A percentile compares a stretch with the other conserved stretches of the same genome.
Evolutionary conservation across 2,329 filamentous ascomycete genomes (phyloP).

Genomic region (Metarhizium sp.): DNA sequence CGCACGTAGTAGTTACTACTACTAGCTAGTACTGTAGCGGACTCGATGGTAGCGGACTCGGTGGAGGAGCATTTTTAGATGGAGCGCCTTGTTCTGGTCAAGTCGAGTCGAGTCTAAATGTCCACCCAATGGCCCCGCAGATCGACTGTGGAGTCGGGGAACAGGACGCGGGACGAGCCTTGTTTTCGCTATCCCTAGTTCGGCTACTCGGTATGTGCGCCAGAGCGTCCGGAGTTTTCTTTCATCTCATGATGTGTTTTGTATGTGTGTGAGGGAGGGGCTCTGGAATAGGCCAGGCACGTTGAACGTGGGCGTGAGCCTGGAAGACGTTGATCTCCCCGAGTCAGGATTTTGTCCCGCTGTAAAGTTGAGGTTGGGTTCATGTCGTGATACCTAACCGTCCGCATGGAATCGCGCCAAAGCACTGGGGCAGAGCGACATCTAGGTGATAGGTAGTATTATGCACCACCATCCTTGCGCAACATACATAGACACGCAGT

Average conservation of each 20-base stretch:
- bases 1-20: neutral
- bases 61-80: too few species aligned
- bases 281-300: too few species aligned
- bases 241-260: neutral
- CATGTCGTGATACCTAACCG: conserved; percentile 6
- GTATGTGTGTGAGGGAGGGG: neutral
- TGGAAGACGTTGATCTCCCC: neutral
- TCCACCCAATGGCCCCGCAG: neutral
- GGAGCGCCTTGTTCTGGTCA: too few species aligned
- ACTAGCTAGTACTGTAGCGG: neutral
- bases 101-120: too few species aligned
- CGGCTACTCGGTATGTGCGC: neutral
- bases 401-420: neutral
- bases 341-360: too few species aligned
- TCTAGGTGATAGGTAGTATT: neutral
- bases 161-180: conserved; percentile 6
- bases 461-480: neutral
- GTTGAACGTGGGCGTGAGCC: too few species aligned
- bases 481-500: neutral
- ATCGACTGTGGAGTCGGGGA: neutral
- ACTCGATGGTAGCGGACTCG: too few species aligned
- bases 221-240: neutral
- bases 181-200: neutral
- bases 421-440: neutral
- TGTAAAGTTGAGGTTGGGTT: neutral